Evolutionary conservation across 805 yeast genomes (phyloP).

Genomic region (Peterozyma toletana): DNA sequence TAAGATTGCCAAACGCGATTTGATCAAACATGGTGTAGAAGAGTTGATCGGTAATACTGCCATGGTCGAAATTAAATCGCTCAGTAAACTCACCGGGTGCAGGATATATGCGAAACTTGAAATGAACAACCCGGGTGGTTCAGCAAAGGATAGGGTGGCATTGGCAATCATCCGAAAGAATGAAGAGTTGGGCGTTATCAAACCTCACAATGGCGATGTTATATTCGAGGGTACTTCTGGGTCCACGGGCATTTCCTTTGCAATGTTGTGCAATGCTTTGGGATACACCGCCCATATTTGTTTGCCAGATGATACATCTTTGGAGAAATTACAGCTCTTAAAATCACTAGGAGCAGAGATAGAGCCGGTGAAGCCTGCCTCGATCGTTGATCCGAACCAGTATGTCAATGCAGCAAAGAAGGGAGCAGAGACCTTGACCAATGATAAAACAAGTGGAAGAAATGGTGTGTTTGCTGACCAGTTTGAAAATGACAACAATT

Average conservation of each 20-base stretch:
- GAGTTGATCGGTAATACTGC: conserved; percentile 91
- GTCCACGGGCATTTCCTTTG: conserved; percentile 92
- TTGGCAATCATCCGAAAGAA: conserved; percentile 69
- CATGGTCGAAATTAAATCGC: conserved; percentile 61
- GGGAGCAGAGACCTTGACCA: conserved; percentile 47
- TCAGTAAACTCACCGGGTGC: conserved; percentile 70
- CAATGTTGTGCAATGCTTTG: conserved; percentile 78
- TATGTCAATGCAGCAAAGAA: conserved; percentile 82
- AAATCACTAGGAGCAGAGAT: conserved; percentile 73
- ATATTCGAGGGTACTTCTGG: conserved; percentile 96
- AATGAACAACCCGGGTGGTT: conserved; percentile 84
- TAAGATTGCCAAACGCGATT: neutral
- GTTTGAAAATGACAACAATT: conserved; percentile 87
- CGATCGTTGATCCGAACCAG: conserved; percentile 89
- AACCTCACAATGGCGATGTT: conserved; percentile 57
- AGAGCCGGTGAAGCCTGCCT: conserved; percentile 87
- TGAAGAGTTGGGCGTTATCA: conserved; percentile 50
- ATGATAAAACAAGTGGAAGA: conserved; percentile 26
- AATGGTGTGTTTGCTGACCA: conserved; percentile 89
- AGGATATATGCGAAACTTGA: conserved; percentile 85
- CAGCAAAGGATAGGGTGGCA: conserved; percentile 94
- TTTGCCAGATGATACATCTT: conserved; percentile 87
- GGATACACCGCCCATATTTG: conserved; percentile 94
- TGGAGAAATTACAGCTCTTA: conserved; percentile 70
- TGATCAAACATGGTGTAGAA: conserved; percentile 45